Conservation (phyloP, 805 yeast genomes). For the Metschnikowia drakensbergensis region DNA sequence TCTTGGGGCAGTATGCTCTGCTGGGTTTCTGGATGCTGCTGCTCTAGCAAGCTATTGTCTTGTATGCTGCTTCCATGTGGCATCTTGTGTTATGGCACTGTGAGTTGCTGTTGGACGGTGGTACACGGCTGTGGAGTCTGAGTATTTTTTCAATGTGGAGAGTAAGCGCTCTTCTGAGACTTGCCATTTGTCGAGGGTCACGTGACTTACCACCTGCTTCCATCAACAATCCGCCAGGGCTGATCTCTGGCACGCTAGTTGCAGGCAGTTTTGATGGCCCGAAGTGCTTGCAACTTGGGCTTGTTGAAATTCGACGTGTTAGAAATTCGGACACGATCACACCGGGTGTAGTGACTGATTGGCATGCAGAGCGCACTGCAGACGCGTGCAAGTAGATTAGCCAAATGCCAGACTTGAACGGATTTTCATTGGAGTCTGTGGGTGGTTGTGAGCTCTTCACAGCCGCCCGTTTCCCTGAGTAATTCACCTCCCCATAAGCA, state of each 20-base stretch:
- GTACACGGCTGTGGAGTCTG: not conserved
- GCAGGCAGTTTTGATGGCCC: not conserved
- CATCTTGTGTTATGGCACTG: not conserved
- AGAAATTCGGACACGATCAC: too few species aligned
- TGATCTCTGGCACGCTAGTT: too few species aligned
- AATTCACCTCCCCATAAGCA: too few species aligned
- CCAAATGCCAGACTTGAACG: too few species aligned
- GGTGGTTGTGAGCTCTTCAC: too few species aligned
- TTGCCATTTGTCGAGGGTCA: conserved; percentile 6
- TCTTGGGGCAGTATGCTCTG: not conserved
- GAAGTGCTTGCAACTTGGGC: not conserved
- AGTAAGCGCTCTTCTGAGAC: conserved; percentile 6
- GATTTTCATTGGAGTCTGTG: too few species aligned
- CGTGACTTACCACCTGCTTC: not conserved
- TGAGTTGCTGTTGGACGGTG: not conserved
- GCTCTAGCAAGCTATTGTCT: not conserved
- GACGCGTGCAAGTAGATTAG: too few species aligned
- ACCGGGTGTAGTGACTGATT: too few species aligned
- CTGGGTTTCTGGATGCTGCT: not conserved
- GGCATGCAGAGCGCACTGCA: too few species aligned
- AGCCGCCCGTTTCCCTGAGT: too few species aligned
- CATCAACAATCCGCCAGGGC: too few species aligned
- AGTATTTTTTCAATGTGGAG: conserved; percentile 2
- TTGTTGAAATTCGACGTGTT: too few species aligned
- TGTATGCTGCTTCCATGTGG: not conserved